phyloP scores from a whole-genome alignment of 2,329 filamentous ascomycete genomes.

The Ascochyta fabae region DNA sequence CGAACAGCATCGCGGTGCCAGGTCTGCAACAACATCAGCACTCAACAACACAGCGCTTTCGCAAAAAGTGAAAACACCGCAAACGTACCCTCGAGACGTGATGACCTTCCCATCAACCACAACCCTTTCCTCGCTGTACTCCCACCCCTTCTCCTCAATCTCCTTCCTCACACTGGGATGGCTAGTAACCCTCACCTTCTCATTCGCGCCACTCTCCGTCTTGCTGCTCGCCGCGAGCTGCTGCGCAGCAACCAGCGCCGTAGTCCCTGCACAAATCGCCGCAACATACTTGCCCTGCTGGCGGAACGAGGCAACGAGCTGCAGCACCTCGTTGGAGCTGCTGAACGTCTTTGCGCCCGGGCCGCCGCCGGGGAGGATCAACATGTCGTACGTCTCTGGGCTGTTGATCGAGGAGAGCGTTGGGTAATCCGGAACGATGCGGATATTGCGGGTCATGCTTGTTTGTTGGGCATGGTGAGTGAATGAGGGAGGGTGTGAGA shows the following conservation, averaged over 20 bases:
- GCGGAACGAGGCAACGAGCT: slow-evolving; percentile 41
- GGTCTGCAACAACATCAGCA: slow-evolving; percentile 33
- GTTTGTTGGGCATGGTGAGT: not conserved
- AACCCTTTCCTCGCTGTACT: slow-evolving; percentile 46
- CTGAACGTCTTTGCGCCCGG: slow-evolving; percentile 48
- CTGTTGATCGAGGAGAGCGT: slow-evolving; percentile 23
- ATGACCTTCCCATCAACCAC: slow-evolving; percentile 46
- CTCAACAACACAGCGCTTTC: not conserved
- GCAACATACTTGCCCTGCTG: slow-evolving; percentile 42
- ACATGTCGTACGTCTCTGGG: slow-evolving; percentile 37
- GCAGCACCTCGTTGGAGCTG: slow-evolving; percentile 26
- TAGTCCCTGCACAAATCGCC: slow-evolving; percentile 49
- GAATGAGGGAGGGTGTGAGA: too few species aligned
- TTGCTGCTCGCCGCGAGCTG: slow-evolving; percentile 10
- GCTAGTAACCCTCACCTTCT: slow-evolving; percentile 42
- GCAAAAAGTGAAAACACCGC: not conserved
- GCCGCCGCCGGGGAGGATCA: slow-evolving; percentile 49
- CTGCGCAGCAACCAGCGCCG: slow-evolving; percentile 43
- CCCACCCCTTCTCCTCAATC: slow-evolving; percentile 41
- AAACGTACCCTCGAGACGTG: slow-evolving; percentile 45
- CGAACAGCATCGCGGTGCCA: slow-evolving; percentile 48
- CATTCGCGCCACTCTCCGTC: slow-evolving; percentile 6
- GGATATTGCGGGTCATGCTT: slow-evolving; percentile 48
- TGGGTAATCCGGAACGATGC: slow-evolving; percentile 45
- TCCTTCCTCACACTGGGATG: slow-evolving; percentile 49